Base-by-base conservation (phyloP, 371 early-diverging fungal species). In the Choanephora cucurbitarum region DNA sequence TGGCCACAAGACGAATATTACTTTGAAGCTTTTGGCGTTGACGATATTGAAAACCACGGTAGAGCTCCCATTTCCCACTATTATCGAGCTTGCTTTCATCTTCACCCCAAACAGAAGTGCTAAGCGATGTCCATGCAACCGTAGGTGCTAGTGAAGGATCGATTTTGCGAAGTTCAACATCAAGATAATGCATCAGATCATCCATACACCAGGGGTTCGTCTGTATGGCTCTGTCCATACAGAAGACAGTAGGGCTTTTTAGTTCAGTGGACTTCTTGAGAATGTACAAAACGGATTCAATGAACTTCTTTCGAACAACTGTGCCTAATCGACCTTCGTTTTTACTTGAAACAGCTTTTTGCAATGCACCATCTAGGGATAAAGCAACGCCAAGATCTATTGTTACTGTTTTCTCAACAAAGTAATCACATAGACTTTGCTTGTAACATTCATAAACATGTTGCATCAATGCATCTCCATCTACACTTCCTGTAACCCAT, bases 361-460 rank as follows among this genome's bases (percentile, higher is more conserved):
- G 61, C 14, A 64, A 40, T 0, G 62, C 65, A 18, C 52, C 55
- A 34, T 60, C 52, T 22, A 60, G 48, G 1, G 61, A 58, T 1
- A 73, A 34, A 11, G 63, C 57, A 8, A 60, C 58, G 2, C 68
- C 69, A 46, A 59, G 61, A 44, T 81, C 70, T n/a, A 79, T 72
- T 8, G 70, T 67, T 14, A 84, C 79, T 9, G 79, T 81, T 7
- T 79, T 71, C 62, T 92, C 94, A 23, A 90, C 75, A 23, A 84
- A 73, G 49, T 90, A 92, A 53, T 92, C 91, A 48, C 85, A 87
- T 3, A 87, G 53, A 50, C 80, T 82, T 56, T 85, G 86, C 10
- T 74, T 66, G 54, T 84, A 86, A 55, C 86, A 83, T 49, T 76
- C 74, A 22, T 72, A 72, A 13, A 89, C 66, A 44, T 82, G 60